Evolutionary conservation across 768 basidiomycete genomes (phyloP), one percentile per base, ranked within the genome.

Genomic region (Phanerochaete sordida): DNA sequence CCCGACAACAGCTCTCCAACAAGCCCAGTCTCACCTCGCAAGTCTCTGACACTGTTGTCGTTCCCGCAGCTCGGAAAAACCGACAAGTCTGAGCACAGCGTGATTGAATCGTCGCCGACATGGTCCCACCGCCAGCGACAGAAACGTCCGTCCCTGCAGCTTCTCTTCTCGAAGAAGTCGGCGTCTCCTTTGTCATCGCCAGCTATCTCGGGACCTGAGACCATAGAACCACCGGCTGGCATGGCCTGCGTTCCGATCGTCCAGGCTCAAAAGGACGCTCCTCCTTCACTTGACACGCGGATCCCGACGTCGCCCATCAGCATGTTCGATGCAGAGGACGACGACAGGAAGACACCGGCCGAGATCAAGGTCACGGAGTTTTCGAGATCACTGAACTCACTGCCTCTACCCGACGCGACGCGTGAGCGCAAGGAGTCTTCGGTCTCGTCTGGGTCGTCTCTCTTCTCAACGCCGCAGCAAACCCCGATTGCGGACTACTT

Each of bases 131-230:
- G 53, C 16, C 53, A 43, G 23, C 31, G 75, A 59, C 69, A 79
- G 60, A 90, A 87, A 72, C 87, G 85, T 53, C 87, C 90, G 0
- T 90, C 89, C 2, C 72, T 90, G 58, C 84, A 84, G 52, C 73
- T 89, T 19, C 75, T 90, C 21, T 87, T 91, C 70, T 78, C 85
- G 31, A 88, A 87, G 74, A 81, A 79, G 50, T 84, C 87, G 6
- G 72, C 76, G 2, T 81, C 85, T 24, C 77, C 83, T 2, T 65
- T 82, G 47, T 70, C 72, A 26, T 67, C 69, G 49, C 69, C 30
- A 73, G 63, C 59, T 45, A 70, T 72, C 44, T 70, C 76, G 30
- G 35, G 43, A 2, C 35, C 53, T n/a, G 54, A 55, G 30, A 27
- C 33, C 15, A 54, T 56, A 21, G 23, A 45, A 19, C 33, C 54